Evolutionary conservation across 257 asterid species (phyloP).

Genomic region (Fraxinus anomala): DNA sequence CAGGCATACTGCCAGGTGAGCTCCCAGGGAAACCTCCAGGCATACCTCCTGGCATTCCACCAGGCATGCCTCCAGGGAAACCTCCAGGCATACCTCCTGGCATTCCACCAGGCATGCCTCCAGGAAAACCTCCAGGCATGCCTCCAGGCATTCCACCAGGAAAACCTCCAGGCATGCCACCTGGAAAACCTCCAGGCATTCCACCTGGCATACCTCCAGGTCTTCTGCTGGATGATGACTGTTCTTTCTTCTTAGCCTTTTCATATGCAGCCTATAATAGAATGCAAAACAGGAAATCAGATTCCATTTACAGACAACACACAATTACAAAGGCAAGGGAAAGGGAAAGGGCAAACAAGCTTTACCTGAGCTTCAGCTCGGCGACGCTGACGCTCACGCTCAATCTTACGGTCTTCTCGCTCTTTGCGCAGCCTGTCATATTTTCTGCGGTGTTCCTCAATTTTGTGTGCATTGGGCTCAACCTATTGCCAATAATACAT

Average conservation of each 20-base stretch:
- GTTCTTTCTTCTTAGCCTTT: conserved; percentile 83
- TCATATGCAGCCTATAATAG: conserved; percentile 84
- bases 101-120: conserved; percentile 34
- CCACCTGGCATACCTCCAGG: conserved; percentile 69
- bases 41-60: conserved; percentile 40
- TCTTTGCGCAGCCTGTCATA: conserved; percentile 92
- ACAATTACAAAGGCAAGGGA: background rate
- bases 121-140: conserved; percentile 34
- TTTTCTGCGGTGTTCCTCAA: conserved; percentile 88
- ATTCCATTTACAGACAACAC: conserved; percentile 1
- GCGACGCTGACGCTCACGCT: conserved; percentile 77
- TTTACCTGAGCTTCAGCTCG: conserved; percentile 88
- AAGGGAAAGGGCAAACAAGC: background rate
- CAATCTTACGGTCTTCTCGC: conserved; percentile 68
- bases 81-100: conserved; percentile 38
- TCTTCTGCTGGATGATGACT: conserved; percentile 67
- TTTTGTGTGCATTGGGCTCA: conserved; percentile 90
- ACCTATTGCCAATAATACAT: conserved; percentile 46
- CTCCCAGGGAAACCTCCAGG: conserved; percentile 39
- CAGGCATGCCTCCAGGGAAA: conserved; percentile 16
- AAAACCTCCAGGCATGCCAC: conserved; percentile 14
- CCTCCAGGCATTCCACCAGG: conserved; percentile 38
- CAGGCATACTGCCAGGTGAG: conserved; percentile 58
- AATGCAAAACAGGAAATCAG: conserved; percentile 13
- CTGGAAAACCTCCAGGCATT: conserved; percentile 50